Percentiles rank a stretch among this genome's conserved stretches.
phyloP scores from a whole-genome alignment of 176 grass and related monocot genomes.

The Hordeum marinum region DNA sequence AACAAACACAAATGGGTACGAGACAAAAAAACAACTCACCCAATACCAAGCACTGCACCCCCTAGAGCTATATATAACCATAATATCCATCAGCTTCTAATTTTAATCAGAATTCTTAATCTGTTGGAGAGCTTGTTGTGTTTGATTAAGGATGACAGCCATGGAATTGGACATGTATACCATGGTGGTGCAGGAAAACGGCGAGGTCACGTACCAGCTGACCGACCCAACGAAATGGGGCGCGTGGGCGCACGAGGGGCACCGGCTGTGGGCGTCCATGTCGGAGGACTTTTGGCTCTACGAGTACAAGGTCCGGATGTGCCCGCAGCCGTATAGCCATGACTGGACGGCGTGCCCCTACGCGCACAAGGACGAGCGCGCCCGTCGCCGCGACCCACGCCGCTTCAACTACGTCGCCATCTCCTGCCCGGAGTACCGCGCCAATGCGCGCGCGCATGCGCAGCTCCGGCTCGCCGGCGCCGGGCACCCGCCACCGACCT shows the following conservation, averaged over 20 bases:
- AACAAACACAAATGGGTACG: background rate
- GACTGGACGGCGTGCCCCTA: constrained; percentile 57
- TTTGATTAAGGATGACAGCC: background rate
- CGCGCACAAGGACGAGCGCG: constrained; percentile 51
- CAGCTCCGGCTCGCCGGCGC: background rate
- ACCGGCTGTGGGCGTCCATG: constrained; percentile 37
- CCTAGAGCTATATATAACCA: background rate
- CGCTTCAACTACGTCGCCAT: constrained; percentile 24
- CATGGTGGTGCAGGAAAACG: background rate
- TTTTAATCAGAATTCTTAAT: background rate
- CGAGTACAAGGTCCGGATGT: constrained; percentile 60
- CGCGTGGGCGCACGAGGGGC: constrained; percentile 12
- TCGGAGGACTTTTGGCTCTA: constrained; percentile 56
- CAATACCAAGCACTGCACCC: background rate
- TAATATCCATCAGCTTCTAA: background rate
- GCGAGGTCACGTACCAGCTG: background rate
- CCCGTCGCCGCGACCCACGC: constrained; percentile 40
- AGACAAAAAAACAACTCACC: constrained; percentile 1
- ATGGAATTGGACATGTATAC: constrained; percentile 4
- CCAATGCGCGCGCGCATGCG: background rate
- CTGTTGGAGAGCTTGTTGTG: background rate
- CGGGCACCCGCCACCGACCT: background rate
- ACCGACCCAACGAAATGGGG: background rate
- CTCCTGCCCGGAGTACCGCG: constrained; percentile 35
- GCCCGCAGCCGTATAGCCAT: constrained; percentile 20